Conservation (phyloP, 2,329 filamentous ascomycete species). For the Leptodontidium sp. region DNA sequence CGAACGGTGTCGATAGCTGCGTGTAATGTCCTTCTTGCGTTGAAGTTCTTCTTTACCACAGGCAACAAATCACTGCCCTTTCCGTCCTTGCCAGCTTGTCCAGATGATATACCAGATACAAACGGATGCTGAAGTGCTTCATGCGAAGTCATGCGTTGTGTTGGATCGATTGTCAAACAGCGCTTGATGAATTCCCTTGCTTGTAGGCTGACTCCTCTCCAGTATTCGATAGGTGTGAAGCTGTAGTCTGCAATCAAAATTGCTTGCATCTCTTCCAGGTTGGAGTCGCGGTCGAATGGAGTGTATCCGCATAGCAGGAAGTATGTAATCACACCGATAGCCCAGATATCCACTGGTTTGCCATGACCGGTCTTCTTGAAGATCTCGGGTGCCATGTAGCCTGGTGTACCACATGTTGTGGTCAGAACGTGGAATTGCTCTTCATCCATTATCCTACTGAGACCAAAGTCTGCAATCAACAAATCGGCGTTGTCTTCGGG, state of each 20-base stretch:
- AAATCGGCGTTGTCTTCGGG: conserved; percentile 98
- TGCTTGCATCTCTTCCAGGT: conserved; percentile 99
- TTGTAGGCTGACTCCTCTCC: conserved; percentile 87
- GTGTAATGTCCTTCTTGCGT: conserved; percentile 72
- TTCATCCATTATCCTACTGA: conserved; percentile 98
- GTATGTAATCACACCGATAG: conserved; percentile 97
- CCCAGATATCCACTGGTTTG: conserved; percentile 98
- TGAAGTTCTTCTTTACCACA: conserved; percentile 79
- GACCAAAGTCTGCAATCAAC: conserved; percentile 94
- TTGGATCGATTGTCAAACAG: conserved; percentile 90
- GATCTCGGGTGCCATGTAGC: conserved; percentile 99
- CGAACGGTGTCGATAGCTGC: conserved; percentile 76
- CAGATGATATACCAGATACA: conserved; percentile 59
- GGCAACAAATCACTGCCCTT: conserved; percentile 70
- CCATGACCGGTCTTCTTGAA: conserved; percentile 99
- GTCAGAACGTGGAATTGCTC: conserved; percentile 98
- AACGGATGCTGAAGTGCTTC: conserved; percentile 74
- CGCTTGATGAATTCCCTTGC: conserved; percentile 92
- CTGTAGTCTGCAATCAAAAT: conserved; percentile 96
- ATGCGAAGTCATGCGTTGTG: conserved; percentile 89
- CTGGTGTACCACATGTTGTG: conserved; percentile 95
- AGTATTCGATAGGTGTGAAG: conserved; percentile 95
- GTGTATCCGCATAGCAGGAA: conserved; percentile 98
- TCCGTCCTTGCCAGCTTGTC: conserved; percentile 52
- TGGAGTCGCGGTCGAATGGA: conserved; percentile 95